Conservation (phyloP, 768 basidiomycete genomes). For the Russula dissimulans region DNA sequence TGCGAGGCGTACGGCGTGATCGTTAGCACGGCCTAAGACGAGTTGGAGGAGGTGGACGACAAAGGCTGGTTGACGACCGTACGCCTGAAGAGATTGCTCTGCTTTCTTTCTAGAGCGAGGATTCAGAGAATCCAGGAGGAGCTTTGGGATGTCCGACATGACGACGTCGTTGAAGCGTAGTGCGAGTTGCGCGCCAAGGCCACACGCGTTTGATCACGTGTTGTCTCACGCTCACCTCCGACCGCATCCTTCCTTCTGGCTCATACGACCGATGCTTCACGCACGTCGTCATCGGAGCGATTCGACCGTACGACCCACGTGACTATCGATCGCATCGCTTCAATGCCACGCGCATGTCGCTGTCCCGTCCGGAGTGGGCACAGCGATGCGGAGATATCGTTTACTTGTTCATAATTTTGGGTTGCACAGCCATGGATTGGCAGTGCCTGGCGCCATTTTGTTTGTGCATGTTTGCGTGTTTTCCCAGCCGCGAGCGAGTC, state of each 20-base stretch:
- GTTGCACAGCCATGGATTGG: too few species aligned
- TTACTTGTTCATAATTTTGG: too few species aligned
- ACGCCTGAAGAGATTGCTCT: constrained; percentile 60
- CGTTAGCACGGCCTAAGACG: constrained; percentile 55
- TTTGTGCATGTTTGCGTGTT: constrained; percentile 7
- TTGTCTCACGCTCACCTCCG: too few species aligned
- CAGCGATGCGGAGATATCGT: too few species aligned
- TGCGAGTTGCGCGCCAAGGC: background rate
- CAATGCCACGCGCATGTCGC: too few species aligned
- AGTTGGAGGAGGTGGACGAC: constrained; percentile 69
- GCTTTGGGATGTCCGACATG: constrained; percentile 60
- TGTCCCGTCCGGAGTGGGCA: too few species aligned
- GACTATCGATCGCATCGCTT: too few species aligned
- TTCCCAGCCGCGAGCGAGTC: background rate
- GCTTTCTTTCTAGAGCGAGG: constrained; percentile 69
- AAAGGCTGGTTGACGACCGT: constrained; percentile 71
- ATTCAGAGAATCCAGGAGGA: constrained; percentile 65
- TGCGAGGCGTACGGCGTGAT: constrained; percentile 68
- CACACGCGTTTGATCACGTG: too few species aligned
- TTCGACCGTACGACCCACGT: too few species aligned
- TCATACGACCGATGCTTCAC: too few species aligned
- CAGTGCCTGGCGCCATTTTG: background rate
- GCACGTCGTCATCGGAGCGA: too few species aligned
- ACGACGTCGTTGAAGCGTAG: background rate
- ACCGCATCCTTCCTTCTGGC: too few species aligned